Evolutionary conservation across 1,284 basidiomycete species (phyloP).

Genomic region (Ceratobasidium sp.): DNA sequence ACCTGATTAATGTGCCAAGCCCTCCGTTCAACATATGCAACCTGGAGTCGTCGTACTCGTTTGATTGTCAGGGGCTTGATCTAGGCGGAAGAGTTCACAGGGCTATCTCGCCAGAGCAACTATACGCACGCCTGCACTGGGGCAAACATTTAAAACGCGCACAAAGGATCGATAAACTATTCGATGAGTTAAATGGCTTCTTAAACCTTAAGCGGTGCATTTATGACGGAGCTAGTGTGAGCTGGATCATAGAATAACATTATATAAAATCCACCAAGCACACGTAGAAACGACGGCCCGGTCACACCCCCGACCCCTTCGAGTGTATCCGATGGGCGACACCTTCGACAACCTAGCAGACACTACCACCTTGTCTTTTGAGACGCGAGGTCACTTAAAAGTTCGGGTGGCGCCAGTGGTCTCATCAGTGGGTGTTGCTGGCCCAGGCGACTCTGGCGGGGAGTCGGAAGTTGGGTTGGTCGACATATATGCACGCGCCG

Average conservation of each 20-base stretch:
- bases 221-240: neutral
- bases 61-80: conserved; percentile 19
- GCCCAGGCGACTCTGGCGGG: neutral
- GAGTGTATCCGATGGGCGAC: neutral
- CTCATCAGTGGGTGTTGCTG: neutral
- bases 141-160: conserved; percentile 15
- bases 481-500: neutral
- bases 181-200: neutral
- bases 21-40: conserved; percentile 2
- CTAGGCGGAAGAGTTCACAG: neutral
- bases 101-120: conserved; percentile 1
- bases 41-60: neutral
- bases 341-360: neutral
- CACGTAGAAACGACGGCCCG: neutral
- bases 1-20: neutral
- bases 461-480: neutral
- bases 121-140: conserved; percentile 22
- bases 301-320: neutral
- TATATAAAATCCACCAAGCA: neutral
- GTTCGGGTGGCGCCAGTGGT: neutral
- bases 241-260: neutral
- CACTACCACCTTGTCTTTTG: neutral
- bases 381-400: neutral
- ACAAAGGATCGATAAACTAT: neutral
- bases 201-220: neutral